Percentiles rank a stretch among this genome's conserved stretches.
Evolutionary conservation across 257 asterid genomes (phyloP).

Genomic region (Nicotiana attenuata): DNA sequence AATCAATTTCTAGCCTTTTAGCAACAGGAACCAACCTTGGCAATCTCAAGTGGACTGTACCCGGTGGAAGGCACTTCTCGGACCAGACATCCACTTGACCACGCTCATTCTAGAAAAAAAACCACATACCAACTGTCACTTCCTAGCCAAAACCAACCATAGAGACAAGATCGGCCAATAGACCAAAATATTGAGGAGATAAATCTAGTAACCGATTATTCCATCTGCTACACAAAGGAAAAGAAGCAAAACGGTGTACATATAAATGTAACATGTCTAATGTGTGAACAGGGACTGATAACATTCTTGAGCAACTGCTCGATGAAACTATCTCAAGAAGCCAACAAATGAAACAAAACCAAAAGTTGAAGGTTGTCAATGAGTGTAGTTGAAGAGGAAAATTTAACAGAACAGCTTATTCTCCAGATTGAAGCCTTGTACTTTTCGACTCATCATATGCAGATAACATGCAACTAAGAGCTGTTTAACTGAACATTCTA

Average conservation of each 20-base stretch:
- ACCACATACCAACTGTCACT: slow-evolving; percentile 18
- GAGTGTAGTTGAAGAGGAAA: too few species aligned
- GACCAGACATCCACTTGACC: slow-evolving; percentile 99
- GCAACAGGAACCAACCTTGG: slow-evolving; percentile 70
- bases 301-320: background rate
- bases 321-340: background rate
- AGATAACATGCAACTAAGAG: background rate
- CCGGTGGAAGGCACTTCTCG: slow-evolving; percentile 96
- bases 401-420: too few species aligned
- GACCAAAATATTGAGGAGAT: background rate
- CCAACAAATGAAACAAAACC: background rate
- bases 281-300: background rate
- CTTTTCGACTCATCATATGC: too few species aligned
- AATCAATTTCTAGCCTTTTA: slow-evolving; percentile 63
- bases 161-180: background rate
- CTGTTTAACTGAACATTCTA: background rate
- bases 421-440: too few species aligned
- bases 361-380: too few species aligned
- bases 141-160: background rate
- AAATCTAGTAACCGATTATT: background rate
- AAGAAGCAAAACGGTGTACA: background rate
- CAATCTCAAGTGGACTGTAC: slow-evolving; percentile 77
- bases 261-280: background rate
- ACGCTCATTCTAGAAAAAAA: slow-evolving; percentile 66
- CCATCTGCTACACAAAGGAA: background rate